Evolutionary conservation across 2,329 filamentous ascomycete genomes (phyloP), one percentile per base, ranked within the genome.

Genomic region (Cylindrodendrum hubeiense): DNA sequence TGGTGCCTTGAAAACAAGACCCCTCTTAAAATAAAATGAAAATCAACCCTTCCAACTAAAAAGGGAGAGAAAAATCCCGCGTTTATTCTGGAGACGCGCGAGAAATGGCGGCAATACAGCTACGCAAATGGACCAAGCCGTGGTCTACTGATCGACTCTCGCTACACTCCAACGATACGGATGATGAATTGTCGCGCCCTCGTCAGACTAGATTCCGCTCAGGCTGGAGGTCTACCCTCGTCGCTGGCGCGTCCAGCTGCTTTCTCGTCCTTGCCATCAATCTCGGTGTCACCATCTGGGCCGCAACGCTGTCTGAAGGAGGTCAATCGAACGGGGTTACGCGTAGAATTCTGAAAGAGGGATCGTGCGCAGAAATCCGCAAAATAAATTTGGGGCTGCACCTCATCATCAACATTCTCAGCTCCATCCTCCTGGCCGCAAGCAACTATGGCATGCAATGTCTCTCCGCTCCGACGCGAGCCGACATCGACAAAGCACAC

Each of bases 381-480:
- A 50, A 13, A 7, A 7, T 60, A 21, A 68, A 68, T 24, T 46
- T 51, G 3, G 6, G 34, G 1, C 34, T 68, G 7, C 67, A 68
- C 39, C 21, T 68, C 2, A 13, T 57, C 33, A 68, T 68, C 49
- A 68, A 68, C 19, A n/a, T 67, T 13, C 24, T 65, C 17, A 67
- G 67, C 34, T 60, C 67, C 2, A 17, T 61, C 1, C 60, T 68
- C n/a, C 49, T 68, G 0, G 64, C 60, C 2, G 60, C 60, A 0
- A 79, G 76, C 24, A 80, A 79, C 63, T 80, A 78, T 41, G 76
- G 74, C 39, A 79, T 79, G 75, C 79, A 80, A 34, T 69, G 74
- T 2, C 67, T 78, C 3, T 72, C 72, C 4, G 76, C 78, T 0
- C 79, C 78, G 1, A 79, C 78, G 0, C 68, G 79, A 1, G 51